Percentiles rank a stretch among this genome's conserved stretches.
Conservation (phyloP, 768 basidiomycete species). For the Atractiella rhizophila region DNA sequence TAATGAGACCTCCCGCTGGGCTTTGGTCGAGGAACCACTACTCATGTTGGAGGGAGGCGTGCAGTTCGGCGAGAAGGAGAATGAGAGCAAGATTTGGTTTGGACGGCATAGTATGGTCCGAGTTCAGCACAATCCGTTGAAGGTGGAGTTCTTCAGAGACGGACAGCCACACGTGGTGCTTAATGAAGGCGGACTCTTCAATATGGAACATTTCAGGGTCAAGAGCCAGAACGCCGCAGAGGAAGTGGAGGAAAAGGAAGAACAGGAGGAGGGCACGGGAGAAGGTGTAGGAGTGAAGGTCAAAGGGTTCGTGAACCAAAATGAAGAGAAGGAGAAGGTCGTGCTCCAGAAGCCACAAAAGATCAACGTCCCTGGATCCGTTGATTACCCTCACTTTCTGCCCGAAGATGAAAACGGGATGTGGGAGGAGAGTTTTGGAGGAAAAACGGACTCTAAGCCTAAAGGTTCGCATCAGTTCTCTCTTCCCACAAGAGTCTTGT, state of each 20-base stretch:
- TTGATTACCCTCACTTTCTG: conserved; percentile 28
- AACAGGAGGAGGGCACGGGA: conserved; percentile 26
- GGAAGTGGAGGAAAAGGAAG: conserved; percentile 26
- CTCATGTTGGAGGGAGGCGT: conserved; percentile 17
- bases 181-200: conserved; percentile 67
- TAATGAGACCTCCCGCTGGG: conserved; percentile 78
- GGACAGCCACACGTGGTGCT: conserved; percentile 65
- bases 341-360: conserved; percentile 19
- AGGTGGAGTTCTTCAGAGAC: conserved; percentile 40
- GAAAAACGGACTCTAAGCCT: conserved; percentile 81
- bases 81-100: conserved; percentile 13
- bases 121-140: conserved; percentile 50
- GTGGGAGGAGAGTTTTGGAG: conserved; percentile 69
- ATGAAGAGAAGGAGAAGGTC: conserved; percentile 8
- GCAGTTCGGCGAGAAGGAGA: conserved; percentile 21
- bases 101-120: conserved; percentile 19
- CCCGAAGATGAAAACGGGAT: conserved; percentile 57
- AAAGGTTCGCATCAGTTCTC: conserved; percentile 37
- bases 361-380: conserved; percentile 23
- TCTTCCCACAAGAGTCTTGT: neutral
- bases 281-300: no score
- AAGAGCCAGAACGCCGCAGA: conserved; percentile 22
- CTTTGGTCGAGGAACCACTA: conserved; percentile 45
- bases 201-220: conserved; percentile 79
- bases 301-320: conserved; percentile 15